Evolutionary conservation across 2,329 filamentous ascomycete genomes (phyloP), one percentile per base, ranked within the genome.

Genomic region (Colletotrichum cereale): DNA sequence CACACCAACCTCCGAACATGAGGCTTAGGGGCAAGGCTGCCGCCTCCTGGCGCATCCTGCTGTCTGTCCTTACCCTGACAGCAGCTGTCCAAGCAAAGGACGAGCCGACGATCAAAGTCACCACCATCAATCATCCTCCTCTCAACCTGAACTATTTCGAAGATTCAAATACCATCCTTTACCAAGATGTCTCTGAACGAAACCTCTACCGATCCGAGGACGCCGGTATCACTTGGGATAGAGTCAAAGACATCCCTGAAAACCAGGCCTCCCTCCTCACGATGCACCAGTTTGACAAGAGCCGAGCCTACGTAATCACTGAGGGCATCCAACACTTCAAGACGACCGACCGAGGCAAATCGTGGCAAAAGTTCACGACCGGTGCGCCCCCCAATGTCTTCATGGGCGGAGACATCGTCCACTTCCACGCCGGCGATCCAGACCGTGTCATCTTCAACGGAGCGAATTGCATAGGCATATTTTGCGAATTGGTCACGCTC

Each of bases 381-480:
- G 84, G 89, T 50, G 85, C 84, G 57, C 81, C 84, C 75, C 89
- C 89, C 58, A 90, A 86, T 79, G 81, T 85, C 75, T 89, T 87
- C 75, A 83, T 86, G 72, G 68, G 40, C 31, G 75, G 78, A 74
- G 80, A 81, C 74, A 76, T 84, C 81, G 85, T 98, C 75, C 86
- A 86, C 75, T 99, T 97, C 83, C 94, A 98, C 81, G 94, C 94
- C 66, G 86, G 84, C 74, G 94, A 99, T 80, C 90, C 92, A 29
- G 89, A 96, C 77, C 94, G 93, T 82, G 93, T 98, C 74, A 89
- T 99, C 73, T 94, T 96, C 83, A 92, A 95, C 79, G 90, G 91
- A 78, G 89, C 92, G 85, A 85, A 90, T 73, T 95, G 93, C 79
- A 82, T 87, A 24, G 86, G 88, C 55, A 85, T 89, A 34, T 88